These are phyloP conservation scores for Mortierella sp. DNA, from an alignment of 371 early-diverging fungal species.

Conservation along the genomic window DNA sequence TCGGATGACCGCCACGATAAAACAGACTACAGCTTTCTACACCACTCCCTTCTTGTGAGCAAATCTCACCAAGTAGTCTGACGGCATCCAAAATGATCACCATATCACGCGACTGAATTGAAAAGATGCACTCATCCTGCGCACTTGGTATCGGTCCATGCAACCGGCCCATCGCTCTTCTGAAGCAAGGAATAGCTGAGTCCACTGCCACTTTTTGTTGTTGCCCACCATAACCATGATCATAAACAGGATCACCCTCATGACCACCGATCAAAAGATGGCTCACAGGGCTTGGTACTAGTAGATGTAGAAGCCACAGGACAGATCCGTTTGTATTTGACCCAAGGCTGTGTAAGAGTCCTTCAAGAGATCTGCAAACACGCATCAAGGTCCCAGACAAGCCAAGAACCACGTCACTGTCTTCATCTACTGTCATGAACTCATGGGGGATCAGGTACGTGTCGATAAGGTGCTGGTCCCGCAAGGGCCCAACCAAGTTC, in stretches of 20 bases:
- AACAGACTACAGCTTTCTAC: constrained; percentile 8
- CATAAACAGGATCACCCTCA: background rate
- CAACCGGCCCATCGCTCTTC: constrained; percentile 8
- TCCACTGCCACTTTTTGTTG: background rate
- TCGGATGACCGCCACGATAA: constrained; percentile 26
- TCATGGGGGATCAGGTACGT: constrained; percentile 46
- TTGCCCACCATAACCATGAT: no score
- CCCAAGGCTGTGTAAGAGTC: constrained; percentile 12
- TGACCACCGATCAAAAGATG: constrained; percentile 3
- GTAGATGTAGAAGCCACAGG: constrained; percentile 24
- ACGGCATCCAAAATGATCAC: constrained; percentile 19
- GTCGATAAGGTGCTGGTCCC: constrained; percentile 14
- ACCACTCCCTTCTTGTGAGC: constrained; percentile 3
- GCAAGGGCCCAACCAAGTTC: constrained; percentile 4
- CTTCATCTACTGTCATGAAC: constrained; percentile 1
- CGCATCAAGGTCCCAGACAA: constrained; percentile 27
- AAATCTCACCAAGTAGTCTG: constrained; percentile 1
- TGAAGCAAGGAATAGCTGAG: constrained; percentile 16
- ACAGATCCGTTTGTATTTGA: constrained; percentile 3
- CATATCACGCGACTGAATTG: constrained; percentile 24
- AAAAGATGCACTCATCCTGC: constrained; percentile 20
- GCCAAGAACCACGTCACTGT: constrained; percentile 37
- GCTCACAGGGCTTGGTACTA: constrained; percentile 14
- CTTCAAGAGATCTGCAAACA: constrained; percentile 9
- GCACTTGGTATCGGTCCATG: constrained; percentile 21